Conservation (phyloP, 768 basidiomycete species). For the Tephrocybe sp. region DNA sequence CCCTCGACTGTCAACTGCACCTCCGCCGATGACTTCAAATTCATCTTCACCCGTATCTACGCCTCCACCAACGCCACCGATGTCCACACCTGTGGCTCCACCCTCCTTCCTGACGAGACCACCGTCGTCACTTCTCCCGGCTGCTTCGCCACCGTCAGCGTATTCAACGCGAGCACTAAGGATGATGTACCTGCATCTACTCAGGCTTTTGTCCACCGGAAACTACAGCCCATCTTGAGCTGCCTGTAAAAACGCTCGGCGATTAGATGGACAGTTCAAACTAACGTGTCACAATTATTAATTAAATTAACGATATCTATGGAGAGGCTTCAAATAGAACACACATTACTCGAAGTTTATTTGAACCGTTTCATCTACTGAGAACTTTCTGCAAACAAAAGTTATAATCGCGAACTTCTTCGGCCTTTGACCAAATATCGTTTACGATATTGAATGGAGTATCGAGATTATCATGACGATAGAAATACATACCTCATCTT, state of each 20-base stretch:
- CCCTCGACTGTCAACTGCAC: conserved; percentile 38
- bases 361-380: too few relatives aligned
- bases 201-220: conserved; percentile 39
- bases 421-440: too few relatives aligned
- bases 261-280: background rate
- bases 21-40: conserved; percentile 37
- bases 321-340: too few relatives aligned
- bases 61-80: conserved; percentile 32
- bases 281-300: background rate
- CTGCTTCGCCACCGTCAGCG: conserved; percentile 48
- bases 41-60: conserved; percentile 42
- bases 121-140: conserved; percentile 33
- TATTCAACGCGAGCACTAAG: conserved; percentile 44
- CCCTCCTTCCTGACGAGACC: conserved; percentile 41
- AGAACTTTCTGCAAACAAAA: too few relatives aligned
- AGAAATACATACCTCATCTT: too few relatives aligned
- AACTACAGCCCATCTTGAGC: conserved; percentile 32
- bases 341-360: too few relatives aligned
- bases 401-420: too few relatives aligned
- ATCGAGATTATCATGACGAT: too few relatives aligned
- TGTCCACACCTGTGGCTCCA: conserved; percentile 44
- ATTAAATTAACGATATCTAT: background rate
- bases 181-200: conserved; percentile 39
- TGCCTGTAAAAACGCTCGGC: conserved; percentile 12
- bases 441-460: too few relatives aligned